These are phyloP conservation scores for Globisporangium alternatum DNA, from an alignment of 352 stramenopile species.

Conservation along the genomic window DNA sequence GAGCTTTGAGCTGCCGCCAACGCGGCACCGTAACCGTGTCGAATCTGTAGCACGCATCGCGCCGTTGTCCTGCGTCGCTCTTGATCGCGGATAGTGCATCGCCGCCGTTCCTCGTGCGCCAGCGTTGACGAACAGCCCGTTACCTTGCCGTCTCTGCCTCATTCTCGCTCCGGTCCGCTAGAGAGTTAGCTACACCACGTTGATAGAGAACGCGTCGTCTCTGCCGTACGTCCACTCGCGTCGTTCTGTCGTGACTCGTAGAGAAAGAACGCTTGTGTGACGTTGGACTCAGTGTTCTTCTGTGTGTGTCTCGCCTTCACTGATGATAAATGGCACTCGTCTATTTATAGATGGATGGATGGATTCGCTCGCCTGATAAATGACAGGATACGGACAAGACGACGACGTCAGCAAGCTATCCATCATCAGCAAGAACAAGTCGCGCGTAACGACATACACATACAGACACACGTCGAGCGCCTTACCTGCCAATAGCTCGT, in stretches of 20 bases:
- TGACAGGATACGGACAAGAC: background rate
- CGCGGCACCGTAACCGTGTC: background rate
- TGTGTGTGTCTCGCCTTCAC: background rate
- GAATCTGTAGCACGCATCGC: background rate
- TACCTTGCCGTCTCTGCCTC: background rate
- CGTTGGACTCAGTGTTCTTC: background rate
- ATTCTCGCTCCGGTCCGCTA: background rate
- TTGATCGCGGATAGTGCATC: background rate
- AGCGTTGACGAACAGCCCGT: background rate
- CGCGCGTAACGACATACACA: background rate
- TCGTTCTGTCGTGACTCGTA: background rate
- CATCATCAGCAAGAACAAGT: background rate
- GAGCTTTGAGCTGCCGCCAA: too few relatives aligned
- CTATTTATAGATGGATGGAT: slow-evolving; percentile 8
- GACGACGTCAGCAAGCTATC: background rate
- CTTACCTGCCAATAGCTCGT: too few relatives aligned
- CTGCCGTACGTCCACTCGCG: too few relatives aligned
- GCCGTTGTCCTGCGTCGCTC: background rate
- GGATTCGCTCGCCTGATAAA: slow-evolving; percentile 3
- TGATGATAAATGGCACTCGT: background rate
- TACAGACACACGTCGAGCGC: background rate
- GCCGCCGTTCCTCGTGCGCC: too few relatives aligned
- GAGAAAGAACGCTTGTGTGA: background rate
- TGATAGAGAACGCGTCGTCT: background rate
- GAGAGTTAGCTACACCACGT: background rate